A percentile compares a stretch with the other conserved stretches of the same genome.
These are phyloP conservation scores for Nicotiana obtusifolia DNA, from an alignment of 257 asterid genomes.

Conservation along the genomic window DNA sequence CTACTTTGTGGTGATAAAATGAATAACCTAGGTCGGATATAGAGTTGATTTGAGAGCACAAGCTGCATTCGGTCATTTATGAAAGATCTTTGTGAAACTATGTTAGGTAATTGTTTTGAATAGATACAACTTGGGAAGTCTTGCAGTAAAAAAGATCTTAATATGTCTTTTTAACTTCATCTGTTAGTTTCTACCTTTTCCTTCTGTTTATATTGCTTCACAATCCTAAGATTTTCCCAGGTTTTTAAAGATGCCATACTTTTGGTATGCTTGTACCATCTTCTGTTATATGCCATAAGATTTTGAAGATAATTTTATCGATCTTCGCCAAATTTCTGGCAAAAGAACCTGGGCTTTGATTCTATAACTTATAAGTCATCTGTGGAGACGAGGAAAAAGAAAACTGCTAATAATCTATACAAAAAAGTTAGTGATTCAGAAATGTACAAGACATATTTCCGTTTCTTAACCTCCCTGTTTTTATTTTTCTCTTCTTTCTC, in stretches of 20 bases:
- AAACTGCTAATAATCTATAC: background rate
- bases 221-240: background rate
- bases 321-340: background rate
- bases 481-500: background rate
- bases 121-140: background rate
- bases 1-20: background rate
- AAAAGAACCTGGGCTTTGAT: background rate
- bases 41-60: background rate
- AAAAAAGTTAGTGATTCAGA: background rate
- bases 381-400: background rate
- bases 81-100: background rate
- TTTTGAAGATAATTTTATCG: background rate
- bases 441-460: background rate
- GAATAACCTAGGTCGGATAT: slow-evolving; percentile 8
- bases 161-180: background rate
- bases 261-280: background rate
- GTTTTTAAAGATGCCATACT: background rate
- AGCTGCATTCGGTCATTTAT: background rate
- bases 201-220: background rate
- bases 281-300: background rate
- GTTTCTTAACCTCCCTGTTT: background rate
- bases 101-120: background rate
- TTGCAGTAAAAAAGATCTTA: background rate
- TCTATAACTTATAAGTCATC: background rate
- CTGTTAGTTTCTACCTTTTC: background rate